Base-by-base conservation (phyloP, 2,329 filamentous ascomycete species). In the Hypoxylon sp. region DNA sequence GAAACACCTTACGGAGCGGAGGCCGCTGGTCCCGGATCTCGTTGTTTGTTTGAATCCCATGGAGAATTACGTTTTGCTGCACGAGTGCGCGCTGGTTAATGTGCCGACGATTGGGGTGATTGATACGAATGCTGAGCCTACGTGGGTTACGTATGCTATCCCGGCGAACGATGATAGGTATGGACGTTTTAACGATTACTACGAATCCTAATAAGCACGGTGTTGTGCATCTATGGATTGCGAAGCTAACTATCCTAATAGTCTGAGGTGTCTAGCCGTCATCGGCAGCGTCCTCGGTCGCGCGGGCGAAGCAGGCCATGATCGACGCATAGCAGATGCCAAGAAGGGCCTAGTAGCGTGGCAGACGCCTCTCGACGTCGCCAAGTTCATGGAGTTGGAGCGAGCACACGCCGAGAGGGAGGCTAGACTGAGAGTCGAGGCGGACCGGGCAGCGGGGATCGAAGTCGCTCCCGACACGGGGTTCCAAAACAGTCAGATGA, bases 91-190 rank as follows among this genome's bases (percentile, higher is more conserved):
- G 0, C 79, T 94, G 64, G 91, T 93, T 78, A 93, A 91, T 76
- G 92, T 99, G 63, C 96, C 96, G 0, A 98, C 96, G 0, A 96
- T 99, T 76, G 96, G 95, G 51, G 86, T 99, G 64, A 92, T 98
- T 73, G 96, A 99, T 80, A 98, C 96, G 0, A 92, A 99, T 80
- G 91, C 90, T 2, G 92, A 98, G 80, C 93, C 96, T 0, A 93
- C 93, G 0, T 95, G 93, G 89, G 94, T 98, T 55, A 98, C 96
- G 3, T 99, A 99, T 78, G 92, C 93, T 13, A 98, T 99, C 73
- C 96, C 96, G 1, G 94, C 94, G 55, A 99, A 99, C 80, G 96
- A 99, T 78, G 96, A 99, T 85, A 94, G 91, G 91, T 93, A 80
- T 77, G 85, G 79, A 50, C 24, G 9, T 9, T 22, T 22, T 4